These are phyloP conservation scores for Cryptococcus wingfieldii DNA, from an alignment of 1,284 basidiomycete genomes.

Conservation along the genomic window DNA sequence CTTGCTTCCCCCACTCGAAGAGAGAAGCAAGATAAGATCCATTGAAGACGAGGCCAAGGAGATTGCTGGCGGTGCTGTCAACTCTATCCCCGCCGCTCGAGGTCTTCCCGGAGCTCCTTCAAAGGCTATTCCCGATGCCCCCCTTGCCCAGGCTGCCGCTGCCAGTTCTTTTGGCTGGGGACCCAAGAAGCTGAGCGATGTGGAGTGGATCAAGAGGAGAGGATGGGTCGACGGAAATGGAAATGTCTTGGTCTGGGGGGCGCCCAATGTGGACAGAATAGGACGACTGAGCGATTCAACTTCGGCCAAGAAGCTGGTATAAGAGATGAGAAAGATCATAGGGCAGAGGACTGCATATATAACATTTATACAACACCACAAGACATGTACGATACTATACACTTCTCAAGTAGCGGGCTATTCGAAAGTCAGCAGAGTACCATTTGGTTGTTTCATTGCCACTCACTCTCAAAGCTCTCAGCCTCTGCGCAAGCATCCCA, in stretches of 20 bases:
- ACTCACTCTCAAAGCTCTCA: constrained; percentile 44
- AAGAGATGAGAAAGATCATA: neutral
- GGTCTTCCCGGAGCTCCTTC: constrained; percentile 10
- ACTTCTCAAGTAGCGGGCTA: constrained; percentile 15
- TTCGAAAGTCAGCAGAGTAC: neutral
- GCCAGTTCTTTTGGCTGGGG: constrained; percentile 6
- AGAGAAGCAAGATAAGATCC: constrained; percentile 37
- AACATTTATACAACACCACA: constrained; percentile 6
- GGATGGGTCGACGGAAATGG: constrained; percentile 19
- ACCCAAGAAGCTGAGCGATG: constrained; percentile 25
- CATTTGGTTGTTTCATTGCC: neutral
- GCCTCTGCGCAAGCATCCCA: constrained; percentile 35
- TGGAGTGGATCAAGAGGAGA: constrained; percentile 32
- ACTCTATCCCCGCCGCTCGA: constrained; percentile 14
- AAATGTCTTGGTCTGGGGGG: constrained; percentile 20
- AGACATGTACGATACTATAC: constrained; percentile 6
- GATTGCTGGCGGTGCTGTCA: constrained; percentile 15
- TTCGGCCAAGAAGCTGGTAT: constrained; percentile 13
- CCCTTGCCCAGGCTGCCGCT: constrained; percentile 5
- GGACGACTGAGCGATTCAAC: constrained; percentile 9
- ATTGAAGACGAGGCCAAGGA: constrained; percentile 48
- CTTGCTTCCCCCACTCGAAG: constrained; percentile 43
- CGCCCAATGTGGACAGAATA: constrained; percentile 18
- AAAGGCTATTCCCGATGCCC: constrained; percentile 8
- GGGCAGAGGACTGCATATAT: constrained; percentile 6